Evolutionary conservation across 163 green algal genomes (phyloP), one percentile per base, ranked within the genome.

Genomic region (Scenedesmus sp.): DNA sequence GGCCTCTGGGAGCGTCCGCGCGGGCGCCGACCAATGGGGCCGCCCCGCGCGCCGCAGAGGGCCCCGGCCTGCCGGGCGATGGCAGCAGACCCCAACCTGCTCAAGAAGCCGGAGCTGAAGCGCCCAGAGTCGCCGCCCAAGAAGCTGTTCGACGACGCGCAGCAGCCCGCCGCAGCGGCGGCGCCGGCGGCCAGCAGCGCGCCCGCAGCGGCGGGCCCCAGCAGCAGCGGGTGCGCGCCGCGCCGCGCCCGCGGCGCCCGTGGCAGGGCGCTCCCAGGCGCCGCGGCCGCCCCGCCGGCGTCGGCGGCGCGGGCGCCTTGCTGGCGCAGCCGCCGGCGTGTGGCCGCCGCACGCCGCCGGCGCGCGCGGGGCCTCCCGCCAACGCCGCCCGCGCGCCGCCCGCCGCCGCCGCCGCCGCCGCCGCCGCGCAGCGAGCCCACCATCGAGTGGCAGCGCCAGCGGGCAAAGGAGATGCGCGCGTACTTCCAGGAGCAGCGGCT

Each of bases 391-490:
- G n/a, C n/a, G n/a, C n/a, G n/a, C n/a, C n/a, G n/a, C n/a, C n/a
- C n/a, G n/a, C n/a, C n/a, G n/a, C n/a, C n/a, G n/a, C 39, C 39
- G 6, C 7, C 39, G 39, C 39, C 39, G 39, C 10, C 7, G 7
- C 39, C 39, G 6, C 7, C 39, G 39, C 39, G 44, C 57, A 79
- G 45, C 56, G 54, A 60, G 64, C 87, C 95, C 26, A 96, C 93
- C 0, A 86, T 98, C 20, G 92, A 97, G 78, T 97, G 93, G 76
- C 94, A 98, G 89, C 87, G 94, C 39, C 48, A 87, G 72, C 87
- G 92, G 28, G 94, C 94, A 10, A 98, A 98, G 87, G 92, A 92
- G 50, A 93, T 98, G 87, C 85, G 85, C 53, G 82, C 91, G 45
- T 98, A 96, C 80, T 96, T 97, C 75, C 88, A 90, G 42, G 28